A percentile compares a stretch with the other conserved stretches of the same genome.
Conservation (phyloP, 495 filamentous ascomycete species). For the Lophium mytilinum region DNA sequence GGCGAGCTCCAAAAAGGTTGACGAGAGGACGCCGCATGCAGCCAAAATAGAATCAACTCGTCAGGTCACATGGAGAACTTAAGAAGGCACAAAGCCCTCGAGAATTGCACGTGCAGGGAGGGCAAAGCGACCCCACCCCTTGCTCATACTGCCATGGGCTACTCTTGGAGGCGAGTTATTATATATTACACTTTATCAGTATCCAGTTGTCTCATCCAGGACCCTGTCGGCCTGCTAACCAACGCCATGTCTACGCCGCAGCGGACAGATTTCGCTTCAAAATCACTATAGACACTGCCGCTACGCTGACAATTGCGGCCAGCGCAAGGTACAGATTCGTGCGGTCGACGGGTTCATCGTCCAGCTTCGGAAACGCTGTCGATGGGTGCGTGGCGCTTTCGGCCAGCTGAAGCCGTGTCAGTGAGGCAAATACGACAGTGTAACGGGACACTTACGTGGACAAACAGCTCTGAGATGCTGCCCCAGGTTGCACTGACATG, state of each 20-base stretch:
- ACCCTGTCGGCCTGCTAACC: neutral
- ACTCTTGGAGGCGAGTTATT: slow-evolving; percentile 6
- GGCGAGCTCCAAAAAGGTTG: too few relatives aligned
- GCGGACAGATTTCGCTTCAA: slow-evolving; percentile 39
- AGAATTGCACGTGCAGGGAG: too few relatives aligned
- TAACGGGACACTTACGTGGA: slow-evolving; percentile 38
- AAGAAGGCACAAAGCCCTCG: too few relatives aligned
- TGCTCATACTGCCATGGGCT: too few relatives aligned
- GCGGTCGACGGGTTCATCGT: slow-evolving; percentile 74
- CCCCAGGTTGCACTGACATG: slow-evolving; percentile 92
- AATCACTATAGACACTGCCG: slow-evolving; percentile 71
- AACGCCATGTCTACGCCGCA: neutral
- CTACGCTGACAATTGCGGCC: slow-evolving; percentile 70
- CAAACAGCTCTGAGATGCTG: slow-evolving; percentile 85
- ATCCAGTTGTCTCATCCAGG: neutral
- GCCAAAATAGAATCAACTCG: too few relatives aligned
- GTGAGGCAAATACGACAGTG: neutral
- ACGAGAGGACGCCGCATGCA: too few relatives aligned
- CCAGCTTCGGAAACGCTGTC: slow-evolving; percentile 74
- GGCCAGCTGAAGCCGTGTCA: slow-evolving; percentile 47
- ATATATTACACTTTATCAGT: slow-evolving; percentile 25
- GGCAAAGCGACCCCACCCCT: too few relatives aligned
- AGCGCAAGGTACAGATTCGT: slow-evolving; percentile 79
- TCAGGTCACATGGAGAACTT: too few relatives aligned
- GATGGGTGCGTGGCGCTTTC: slow-evolving; percentile 87